Evolutionary conservation across 495 filamentous ascomycete species (phyloP).

Genomic region (Penicillium coffeae): DNA sequence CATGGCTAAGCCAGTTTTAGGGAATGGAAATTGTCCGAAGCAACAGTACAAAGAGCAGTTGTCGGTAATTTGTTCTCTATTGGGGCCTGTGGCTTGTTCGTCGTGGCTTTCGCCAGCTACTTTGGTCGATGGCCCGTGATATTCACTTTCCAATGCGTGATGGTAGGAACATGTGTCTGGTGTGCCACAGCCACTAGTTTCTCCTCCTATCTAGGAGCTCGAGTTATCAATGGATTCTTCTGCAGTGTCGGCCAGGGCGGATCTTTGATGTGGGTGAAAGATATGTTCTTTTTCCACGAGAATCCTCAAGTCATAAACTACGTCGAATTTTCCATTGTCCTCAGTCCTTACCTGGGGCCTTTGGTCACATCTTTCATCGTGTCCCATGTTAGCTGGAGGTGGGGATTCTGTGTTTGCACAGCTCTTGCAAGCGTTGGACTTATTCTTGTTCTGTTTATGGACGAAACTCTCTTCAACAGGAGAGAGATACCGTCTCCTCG

Average conservation of each 20-base stretch:
- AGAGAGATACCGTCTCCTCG: neutral
- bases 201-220: slow-evolving; percentile 9
- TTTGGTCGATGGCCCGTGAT: slow-evolving; percentile 15
- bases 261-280: slow-evolving; percentile 9
- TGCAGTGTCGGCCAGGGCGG: slow-evolving; percentile 10
- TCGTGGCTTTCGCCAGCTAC: slow-evolving; percentile 14
- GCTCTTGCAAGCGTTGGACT: slow-evolving; percentile 1
- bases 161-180: slow-evolving; percentile 12
- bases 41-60: slow-evolving; percentile 8
- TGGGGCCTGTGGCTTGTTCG: slow-evolving; percentile 11
- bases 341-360: slow-evolving; percentile 8
- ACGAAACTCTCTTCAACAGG: slow-evolving; percentile 8
- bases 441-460: slow-evolving; percentile 1
- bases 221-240: slow-evolving; percentile 9
- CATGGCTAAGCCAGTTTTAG: neutral
- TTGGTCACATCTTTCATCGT: slow-evolving; percentile 9
- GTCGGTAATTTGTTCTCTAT: slow-evolving; percentile 16
- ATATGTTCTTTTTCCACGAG: slow-evolving; percentile 8
- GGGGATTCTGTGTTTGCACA: slow-evolving; percentile 9
- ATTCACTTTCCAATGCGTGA: slow-evolving; percentile 5
- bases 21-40: slow-evolving; percentile 12
- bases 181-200: slow-evolving; percentile 16
- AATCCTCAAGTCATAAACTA: slow-evolving; percentile 11
- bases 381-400: slow-evolving; percentile 5
- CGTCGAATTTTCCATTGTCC: slow-evolving; percentile 10